A percentile compares a stretch with the other conserved stretches of the same genome.
Evolutionary conservation across 495 filamentous ascomycete species (phyloP).

Genomic region (Hyaloscypha bicolor): DNA sequence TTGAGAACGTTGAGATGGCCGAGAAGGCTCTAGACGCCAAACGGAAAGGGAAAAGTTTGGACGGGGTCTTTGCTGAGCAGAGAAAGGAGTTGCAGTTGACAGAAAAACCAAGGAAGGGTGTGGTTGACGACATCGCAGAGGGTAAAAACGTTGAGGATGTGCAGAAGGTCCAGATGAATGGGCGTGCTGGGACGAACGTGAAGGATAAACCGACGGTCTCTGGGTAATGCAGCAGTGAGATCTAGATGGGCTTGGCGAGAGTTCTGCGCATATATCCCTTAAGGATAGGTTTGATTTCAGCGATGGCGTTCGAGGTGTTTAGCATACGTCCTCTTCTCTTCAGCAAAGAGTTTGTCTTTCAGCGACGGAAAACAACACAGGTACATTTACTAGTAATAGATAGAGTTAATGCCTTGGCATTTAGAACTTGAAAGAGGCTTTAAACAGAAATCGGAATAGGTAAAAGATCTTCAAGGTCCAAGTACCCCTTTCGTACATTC

Average conservation of each 20-base stretch:
- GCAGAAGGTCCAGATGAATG: constrained; percentile 28
- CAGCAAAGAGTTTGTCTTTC: neutral
- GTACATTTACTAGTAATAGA: neutral
- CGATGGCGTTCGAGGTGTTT: neutral
- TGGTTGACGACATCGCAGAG: constrained; percentile 26
- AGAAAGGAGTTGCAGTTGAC: constrained; percentile 21
- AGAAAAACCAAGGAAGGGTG: constrained; percentile 29
- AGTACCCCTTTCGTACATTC: too few species aligned
- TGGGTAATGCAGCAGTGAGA: neutral
- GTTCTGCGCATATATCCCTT: neutral
- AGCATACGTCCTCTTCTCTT: neutral
- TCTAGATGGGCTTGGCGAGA: neutral
- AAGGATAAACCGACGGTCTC: constrained; percentile 7
- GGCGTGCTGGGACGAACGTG: constrained; percentile 13
- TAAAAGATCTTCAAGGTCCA: too few species aligned
- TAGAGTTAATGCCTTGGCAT: constrained; percentile 34
- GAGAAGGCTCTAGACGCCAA: constrained; percentile 45
- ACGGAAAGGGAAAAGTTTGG: constrained; percentile 35
- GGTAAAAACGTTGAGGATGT: constrained; percentile 26
- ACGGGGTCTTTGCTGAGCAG: constrained; percentile 26
- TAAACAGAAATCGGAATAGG: too few species aligned
- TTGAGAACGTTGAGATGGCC: constrained; percentile 48
- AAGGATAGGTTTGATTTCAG: neutral
- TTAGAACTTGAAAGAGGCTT: neutral
- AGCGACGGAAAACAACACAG: neutral